These are phyloP conservation scores for Chytriomyces hyalinus DNA, from an alignment of 192 early-diverging fungal species.

Conservation along the genomic window DNA sequence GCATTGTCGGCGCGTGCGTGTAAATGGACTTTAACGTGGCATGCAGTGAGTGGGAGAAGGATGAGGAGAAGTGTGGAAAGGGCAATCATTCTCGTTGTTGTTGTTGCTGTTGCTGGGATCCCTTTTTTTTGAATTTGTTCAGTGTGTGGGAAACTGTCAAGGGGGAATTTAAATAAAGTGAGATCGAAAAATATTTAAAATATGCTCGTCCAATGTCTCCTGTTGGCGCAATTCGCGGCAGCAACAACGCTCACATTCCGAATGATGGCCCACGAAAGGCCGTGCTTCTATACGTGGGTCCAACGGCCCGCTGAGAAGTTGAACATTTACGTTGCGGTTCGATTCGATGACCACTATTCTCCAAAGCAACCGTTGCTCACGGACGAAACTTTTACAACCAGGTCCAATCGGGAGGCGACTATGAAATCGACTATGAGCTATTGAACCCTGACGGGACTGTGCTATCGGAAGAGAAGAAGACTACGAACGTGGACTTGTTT, in stretches of 20 bases:
- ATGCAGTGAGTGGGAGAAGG: no score
- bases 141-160: no score
- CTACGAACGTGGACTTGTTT: conserved; percentile 92
- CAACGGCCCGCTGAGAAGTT: conserved; percentile 26
- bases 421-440: conserved; percentile 94
- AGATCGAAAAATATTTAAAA: no score
- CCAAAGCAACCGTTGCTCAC: background rate
- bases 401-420: conserved; percentile 94
- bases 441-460: conserved; percentile 71
- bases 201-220: background rate
- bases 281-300: conserved; percentile 82
- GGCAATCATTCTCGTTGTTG: no score
- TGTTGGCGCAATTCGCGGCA: conserved; percentile 6
- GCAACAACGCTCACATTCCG: conserved; percentile 79
- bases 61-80: no score
- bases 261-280: conserved; percentile 83
- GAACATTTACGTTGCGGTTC: conserved; percentile 32
- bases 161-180: no score
- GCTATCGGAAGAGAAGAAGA: conserved; percentile 76
- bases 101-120: no score
- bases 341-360: conserved; percentile 6
- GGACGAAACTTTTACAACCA: conserved; percentile 31
- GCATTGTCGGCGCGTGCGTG: no score
- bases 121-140: no score
- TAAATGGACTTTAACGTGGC: no score